These are phyloP conservation scores for Lithocarpus polystachyus DNA, from an alignment of 306 rosid genomes.

Conservation along the genomic window DNA sequence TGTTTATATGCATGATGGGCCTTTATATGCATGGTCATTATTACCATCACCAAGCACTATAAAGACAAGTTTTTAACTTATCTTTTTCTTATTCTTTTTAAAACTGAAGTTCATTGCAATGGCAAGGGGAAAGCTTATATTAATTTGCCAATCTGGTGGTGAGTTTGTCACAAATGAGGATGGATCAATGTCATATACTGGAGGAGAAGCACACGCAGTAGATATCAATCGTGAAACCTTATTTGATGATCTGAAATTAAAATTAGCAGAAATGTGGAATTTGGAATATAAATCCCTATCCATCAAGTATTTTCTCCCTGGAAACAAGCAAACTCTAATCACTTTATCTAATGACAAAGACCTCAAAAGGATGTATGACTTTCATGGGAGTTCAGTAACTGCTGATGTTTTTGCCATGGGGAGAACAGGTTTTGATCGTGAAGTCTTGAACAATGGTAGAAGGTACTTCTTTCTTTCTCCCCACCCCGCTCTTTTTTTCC, in stretches of 20 bases:
- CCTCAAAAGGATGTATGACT: constrained; percentile 53
- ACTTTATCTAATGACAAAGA: constrained; percentile 44
- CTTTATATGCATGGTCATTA: not conserved
- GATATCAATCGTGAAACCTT: constrained; percentile 43
- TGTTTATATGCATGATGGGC: not conserved
- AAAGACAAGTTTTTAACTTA: not conserved
- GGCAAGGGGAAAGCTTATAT: constrained; percentile 53
- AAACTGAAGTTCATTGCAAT: constrained; percentile 28
- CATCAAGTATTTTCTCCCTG: constrained; percentile 54
- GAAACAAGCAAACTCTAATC: constrained; percentile 47
- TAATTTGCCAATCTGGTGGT: constrained; percentile 54
- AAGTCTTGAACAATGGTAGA: constrained; percentile 24
- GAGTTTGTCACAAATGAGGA: constrained; percentile 39
- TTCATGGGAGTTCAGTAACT: constrained; percentile 43
- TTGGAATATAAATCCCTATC: constrained; percentile 36
- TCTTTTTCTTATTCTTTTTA: not conserved
- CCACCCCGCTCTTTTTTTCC: not conserved
- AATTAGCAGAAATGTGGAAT: constrained; percentile 45
- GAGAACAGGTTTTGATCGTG: constrained; percentile 28
- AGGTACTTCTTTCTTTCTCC: constrained; percentile 29
- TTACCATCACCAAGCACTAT: not conserved
- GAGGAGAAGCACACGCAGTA: constrained; percentile 59
- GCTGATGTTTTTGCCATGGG: constrained; percentile 48
- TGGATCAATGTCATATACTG: constrained; percentile 48
- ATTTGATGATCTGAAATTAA: constrained; percentile 45